phyloP scores from a whole-genome alignment of 225 moss, liverwort and hornwort species.

The Pleurozium schreberi region DNA sequence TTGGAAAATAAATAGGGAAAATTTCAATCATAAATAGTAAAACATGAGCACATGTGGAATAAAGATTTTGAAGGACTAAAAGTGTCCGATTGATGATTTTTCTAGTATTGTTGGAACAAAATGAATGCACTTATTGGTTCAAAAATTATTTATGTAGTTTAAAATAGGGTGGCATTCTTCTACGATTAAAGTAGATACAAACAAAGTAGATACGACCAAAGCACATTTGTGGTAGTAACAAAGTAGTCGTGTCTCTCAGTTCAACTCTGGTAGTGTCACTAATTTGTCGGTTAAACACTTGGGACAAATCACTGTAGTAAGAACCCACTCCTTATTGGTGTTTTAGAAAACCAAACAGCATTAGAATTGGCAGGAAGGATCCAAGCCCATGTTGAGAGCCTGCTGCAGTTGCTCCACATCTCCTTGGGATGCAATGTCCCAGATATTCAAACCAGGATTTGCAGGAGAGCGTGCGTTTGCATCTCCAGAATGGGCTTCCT shows the following conservation, averaged over 20 bases:
- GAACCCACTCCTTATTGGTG: neutral
- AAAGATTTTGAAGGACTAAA: neutral
- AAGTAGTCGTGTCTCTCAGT: no score
- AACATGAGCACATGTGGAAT: no score
- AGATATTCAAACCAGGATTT: slow-evolving; percentile 5
- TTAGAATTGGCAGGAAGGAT: neutral
- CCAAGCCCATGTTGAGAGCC: slow-evolving; percentile 35
- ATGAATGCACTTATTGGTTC: no score
- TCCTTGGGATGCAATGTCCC: slow-evolving; percentile 52
- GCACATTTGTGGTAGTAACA: no score
- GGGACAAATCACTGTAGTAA: neutral
- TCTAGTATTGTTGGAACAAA: no score
- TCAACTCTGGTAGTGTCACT: neutral
- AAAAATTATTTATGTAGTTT: no score
- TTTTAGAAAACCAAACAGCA: neutral
- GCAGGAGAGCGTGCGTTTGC: slow-evolving; percentile 5
- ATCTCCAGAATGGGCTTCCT: slow-evolving; percentile 28
- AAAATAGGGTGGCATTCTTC: no score
- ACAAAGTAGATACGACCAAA: no score
- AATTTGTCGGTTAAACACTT: neutral
- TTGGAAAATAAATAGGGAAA: neutral
- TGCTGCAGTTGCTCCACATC: slow-evolving; percentile 27
- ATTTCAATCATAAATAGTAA: neutral
- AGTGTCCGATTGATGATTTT: no score
- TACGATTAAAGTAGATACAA: no score